Evolutionary conservation across 2,329 filamentous ascomycete genomes (phyloP).

Genomic region (Fusarium tuaranense): DNA sequence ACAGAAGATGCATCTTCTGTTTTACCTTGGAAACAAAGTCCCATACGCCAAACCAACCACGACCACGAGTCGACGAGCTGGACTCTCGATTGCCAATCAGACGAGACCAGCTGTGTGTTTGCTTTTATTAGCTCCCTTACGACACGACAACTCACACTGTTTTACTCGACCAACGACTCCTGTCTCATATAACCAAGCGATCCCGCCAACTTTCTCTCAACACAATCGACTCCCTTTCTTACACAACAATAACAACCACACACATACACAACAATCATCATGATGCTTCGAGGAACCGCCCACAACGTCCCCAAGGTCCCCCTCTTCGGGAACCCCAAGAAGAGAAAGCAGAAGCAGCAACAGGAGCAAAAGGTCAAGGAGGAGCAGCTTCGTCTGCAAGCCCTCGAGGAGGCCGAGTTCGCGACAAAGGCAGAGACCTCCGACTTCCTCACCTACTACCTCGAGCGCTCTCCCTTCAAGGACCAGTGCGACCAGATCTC

Average conservation of each 20-base stretch:
- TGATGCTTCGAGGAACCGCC: slow-evolving; percentile 38
- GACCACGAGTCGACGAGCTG: slow-evolving; percentile 27
- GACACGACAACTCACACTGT: slow-evolving; percentile 29
- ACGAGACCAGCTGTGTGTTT: slow-evolving; percentile 32
- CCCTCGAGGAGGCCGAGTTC: slow-evolving; percentile 46
- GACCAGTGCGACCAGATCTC: slow-evolving; percentile 49
- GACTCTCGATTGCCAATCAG: slow-evolving; percentile 26
- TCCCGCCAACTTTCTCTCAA: slow-evolving; percentile 4
- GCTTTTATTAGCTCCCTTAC: slow-evolving; percentile 17
- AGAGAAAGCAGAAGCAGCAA: slow-evolving; percentile 42
- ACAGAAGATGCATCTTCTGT: slow-evolving; percentile 21
- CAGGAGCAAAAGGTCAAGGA: slow-evolving; percentile 37
- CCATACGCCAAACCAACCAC: neutral
- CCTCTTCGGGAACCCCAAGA: slow-evolving; percentile 43
- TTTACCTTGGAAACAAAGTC: neutral
- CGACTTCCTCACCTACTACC: slow-evolving; percentile 48
- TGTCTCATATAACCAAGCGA: slow-evolving; percentile 16
- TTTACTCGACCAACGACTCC: slow-evolving; percentile 23
- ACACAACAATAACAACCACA: neutral
- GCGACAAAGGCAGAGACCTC: slow-evolving; percentile 46
- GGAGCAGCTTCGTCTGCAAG: slow-evolving; percentile 38
- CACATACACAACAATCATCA: slow-evolving; percentile 9
- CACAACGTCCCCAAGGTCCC: slow-evolving; percentile 31
- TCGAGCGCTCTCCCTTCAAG: slow-evolving; percentile 45
- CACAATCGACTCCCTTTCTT: neutral